Percentiles rank a stretch among this genome's conserved stretches.
Conservation (phyloP, 176 grass and related monocot genomes). For the Saccharum spontaneum region DNA sequence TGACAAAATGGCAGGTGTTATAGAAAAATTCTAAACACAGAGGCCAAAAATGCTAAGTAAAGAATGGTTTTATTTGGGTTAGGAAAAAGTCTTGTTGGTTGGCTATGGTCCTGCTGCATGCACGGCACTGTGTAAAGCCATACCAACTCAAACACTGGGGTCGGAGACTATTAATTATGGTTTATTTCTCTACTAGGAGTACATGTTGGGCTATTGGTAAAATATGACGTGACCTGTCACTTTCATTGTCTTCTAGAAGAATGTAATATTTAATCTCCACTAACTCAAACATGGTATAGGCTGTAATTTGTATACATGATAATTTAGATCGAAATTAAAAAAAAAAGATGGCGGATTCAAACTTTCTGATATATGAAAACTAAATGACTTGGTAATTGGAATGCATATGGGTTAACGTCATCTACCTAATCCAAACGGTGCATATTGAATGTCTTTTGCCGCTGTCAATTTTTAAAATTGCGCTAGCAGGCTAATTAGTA, state of each 20-base stretch:
- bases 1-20: not conserved
- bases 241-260: not conserved
- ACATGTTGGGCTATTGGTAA: not conserved
- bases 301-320: not conserved
- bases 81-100: not conserved
- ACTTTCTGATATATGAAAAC: not conserved
- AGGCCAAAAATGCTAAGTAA: not conserved
- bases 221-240: not conserved
- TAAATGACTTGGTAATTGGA: not conserved
- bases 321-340: not conserved
- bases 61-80: not conserved
- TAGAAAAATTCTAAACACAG: not conserved
- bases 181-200: not conserved
- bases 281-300: not conserved
- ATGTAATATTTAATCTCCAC: not conserved
- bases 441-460: not conserved
- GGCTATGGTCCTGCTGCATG: not conserved
- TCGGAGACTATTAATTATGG: not conserved
- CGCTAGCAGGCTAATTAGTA: not conserved
- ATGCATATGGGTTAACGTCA: not conserved
- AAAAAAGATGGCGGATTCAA: not conserved
- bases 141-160: not conserved
- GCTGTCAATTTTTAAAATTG: not conserved
- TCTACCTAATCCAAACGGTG: too few species aligned
- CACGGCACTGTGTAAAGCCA: not conserved